These are phyloP conservation scores for Saturnispora quitensis DNA, from an alignment of 805 yeast genomes.

Conservation along the genomic window DNA sequence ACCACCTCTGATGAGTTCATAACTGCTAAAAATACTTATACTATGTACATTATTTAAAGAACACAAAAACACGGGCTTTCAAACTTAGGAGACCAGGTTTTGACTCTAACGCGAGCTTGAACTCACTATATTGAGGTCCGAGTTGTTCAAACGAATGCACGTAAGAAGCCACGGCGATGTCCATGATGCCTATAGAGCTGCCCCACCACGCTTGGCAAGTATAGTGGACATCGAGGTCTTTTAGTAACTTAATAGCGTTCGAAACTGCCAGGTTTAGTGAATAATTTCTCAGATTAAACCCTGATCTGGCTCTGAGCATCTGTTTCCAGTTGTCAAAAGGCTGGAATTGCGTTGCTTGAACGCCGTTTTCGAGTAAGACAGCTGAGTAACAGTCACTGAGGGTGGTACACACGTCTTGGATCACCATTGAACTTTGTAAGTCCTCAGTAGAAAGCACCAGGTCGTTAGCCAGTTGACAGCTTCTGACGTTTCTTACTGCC, in stretches of 20 bases:
- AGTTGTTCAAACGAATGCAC: neutral
- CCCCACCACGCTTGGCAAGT: neutral
- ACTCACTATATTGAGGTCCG: neutral
- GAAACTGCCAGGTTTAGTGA: neutral
- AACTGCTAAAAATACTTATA: neutral
- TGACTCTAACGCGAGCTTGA: conserved; percentile 1
- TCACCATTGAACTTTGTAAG: neutral
- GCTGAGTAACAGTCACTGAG: neutral
- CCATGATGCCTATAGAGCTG: neutral
- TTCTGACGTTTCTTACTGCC: conserved; percentile 2
- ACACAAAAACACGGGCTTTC: conserved; percentile 3
- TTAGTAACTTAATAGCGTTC: neutral
- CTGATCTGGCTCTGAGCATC: neutral
- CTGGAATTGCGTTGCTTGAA: neutral
- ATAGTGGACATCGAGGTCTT: neutral
- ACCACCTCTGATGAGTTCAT: neutral
- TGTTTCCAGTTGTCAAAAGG: conserved; percentile 4
- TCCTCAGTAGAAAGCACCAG: neutral
- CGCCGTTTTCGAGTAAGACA: neutral
- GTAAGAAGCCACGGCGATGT: conserved; percentile 1
- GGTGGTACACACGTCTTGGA: neutral
- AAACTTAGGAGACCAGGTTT: neutral
- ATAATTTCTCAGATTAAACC: neutral
- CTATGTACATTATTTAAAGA: neutral
- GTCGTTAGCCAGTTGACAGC: conserved; percentile 4